Conservation (phyloP, 495 filamentous ascomycete species). For the Pyrenula massariospora region DNA sequence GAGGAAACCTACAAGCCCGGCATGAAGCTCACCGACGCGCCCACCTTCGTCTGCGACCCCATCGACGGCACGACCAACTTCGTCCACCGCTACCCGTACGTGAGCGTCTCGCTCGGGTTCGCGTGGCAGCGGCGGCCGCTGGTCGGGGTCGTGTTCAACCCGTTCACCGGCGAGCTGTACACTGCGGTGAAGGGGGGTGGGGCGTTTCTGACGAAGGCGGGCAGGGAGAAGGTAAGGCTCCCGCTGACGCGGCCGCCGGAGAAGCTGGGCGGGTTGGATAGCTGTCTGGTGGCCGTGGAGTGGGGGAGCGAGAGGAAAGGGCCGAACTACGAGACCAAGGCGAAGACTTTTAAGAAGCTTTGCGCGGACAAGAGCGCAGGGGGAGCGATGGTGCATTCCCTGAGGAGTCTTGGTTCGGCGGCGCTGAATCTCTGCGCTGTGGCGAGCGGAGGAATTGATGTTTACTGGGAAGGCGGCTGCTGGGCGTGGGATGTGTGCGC, state of each 20-base stretch:
- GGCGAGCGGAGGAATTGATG: constrained; percentile 65
- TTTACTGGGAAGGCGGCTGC: constrained; percentile 90
- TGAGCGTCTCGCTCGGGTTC: constrained; percentile 75
- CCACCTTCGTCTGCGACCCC: constrained; percentile 83
- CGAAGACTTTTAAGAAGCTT: constrained; percentile 55
- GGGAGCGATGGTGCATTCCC: constrained; percentile 73
- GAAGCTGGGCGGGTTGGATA: constrained; percentile 45
- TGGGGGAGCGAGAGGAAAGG: constrained; percentile 69
- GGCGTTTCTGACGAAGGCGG: constrained; percentile 39
- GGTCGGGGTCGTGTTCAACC: constrained; percentile 81
- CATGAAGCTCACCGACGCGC: constrained; percentile 47
- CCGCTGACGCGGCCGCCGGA: constrained; percentile 38
- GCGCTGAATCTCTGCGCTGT: constrained; percentile 78
- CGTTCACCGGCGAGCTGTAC: constrained; percentile 56
- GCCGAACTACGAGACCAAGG: constrained; percentile 64
- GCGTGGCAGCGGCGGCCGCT: constrained; percentile 47
- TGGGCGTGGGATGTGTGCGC: constrained; percentile 95
- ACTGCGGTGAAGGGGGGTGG: constrained; percentile 60
- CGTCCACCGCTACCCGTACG: constrained; percentile 67
- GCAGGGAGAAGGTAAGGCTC: constrained; percentile 31
- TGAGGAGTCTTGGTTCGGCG: constrained; percentile 66
- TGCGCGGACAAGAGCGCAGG: constrained; percentile 49
- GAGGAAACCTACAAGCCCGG: constrained; percentile 76
- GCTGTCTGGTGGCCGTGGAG: constrained; percentile 59
- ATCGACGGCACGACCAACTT: constrained; percentile 90